A percentile compares a stretch with the other conserved stretches of the same genome.
These are phyloP conservation scores for Claviceps spartinae DNA, from an alignment of 2,329 filamentous ascomycete species.

Conservation along the genomic window DNA sequence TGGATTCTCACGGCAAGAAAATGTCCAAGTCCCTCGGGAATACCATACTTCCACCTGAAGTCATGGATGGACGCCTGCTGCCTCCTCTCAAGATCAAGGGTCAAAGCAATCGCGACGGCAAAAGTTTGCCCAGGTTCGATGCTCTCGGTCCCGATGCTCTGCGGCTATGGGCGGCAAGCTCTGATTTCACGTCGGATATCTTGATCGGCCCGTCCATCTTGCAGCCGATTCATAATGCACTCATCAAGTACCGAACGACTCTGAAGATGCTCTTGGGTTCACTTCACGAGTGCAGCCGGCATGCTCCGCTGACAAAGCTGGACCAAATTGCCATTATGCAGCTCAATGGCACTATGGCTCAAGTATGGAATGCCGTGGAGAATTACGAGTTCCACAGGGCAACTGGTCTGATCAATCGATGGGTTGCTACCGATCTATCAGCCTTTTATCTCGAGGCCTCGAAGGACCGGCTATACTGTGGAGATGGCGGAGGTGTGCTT, in stretches of 20 bases:
- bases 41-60: slow-evolving; percentile 63
- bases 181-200: slow-evolving; percentile 83
- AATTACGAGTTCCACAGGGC: slow-evolving; percentile 75
- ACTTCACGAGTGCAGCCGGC: slow-evolving; percentile 41
- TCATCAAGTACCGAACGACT: slow-evolving; percentile 80
- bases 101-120: slow-evolving; percentile 23
- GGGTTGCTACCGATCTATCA: slow-evolving; percentile 71
- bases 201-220: slow-evolving; percentile 68
- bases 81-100: slow-evolving; percentile 52
- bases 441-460: slow-evolving; percentile 88
- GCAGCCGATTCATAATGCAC: slow-evolving; percentile 56
- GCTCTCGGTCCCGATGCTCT: slow-evolving; percentile 75
- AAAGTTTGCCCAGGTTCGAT: slow-evolving; percentile 35
- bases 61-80: slow-evolving; percentile 72
- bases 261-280: slow-evolving; percentile 84
- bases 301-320: slow-evolving; percentile 38
- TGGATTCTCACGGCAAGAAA: slow-evolving; percentile 83
- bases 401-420: slow-evolving; percentile 59
- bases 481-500: slow-evolving; percentile 50
- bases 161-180: slow-evolving; percentile 80
- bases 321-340: slow-evolving; percentile 71
- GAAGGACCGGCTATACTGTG: slow-evolving; percentile 87
- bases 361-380: slow-evolving; percentile 51
- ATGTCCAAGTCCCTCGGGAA: slow-evolving; percentile 98
- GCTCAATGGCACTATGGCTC: slow-evolving; percentile 48